phyloP scores from a whole-genome alignment of 306 rosid species.

The Oemleria cerasiformis region DNA sequence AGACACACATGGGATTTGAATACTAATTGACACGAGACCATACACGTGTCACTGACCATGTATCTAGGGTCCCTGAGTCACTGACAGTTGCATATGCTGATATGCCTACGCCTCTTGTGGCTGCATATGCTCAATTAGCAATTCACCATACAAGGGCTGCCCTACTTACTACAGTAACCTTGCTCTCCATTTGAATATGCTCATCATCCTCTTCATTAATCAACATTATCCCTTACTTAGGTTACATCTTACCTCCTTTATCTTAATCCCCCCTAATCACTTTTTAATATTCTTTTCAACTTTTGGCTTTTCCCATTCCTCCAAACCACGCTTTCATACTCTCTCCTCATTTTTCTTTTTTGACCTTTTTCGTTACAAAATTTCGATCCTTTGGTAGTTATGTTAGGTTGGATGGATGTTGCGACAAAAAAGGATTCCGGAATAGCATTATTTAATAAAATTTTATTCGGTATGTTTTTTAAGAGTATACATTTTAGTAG shows the following conservation, averaged over 20 bases:
- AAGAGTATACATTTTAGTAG: not conserved
- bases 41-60: slow-evolving; percentile 23
- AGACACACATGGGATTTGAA: slow-evolving; percentile 27
- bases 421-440: not conserved
- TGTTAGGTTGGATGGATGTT: slow-evolving; percentile 7
- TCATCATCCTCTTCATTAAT: slow-evolving; percentile 34
- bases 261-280: slow-evolving; percentile 1
- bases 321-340: slow-evolving; percentile 15
- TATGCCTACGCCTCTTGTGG: slow-evolving; percentile 1
- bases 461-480: not conserved
- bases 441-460: not conserved
- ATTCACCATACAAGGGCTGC: not conserved
- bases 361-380: not conserved
- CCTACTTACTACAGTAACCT: too few species aligned
- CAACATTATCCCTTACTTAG: slow-evolving; percentile 68
- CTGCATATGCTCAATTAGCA: not conserved
- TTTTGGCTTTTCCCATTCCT: slow-evolving; percentile 8
- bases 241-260: slow-evolving; percentile 39
- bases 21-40: not conserved
- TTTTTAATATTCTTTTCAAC: not conserved
- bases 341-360: not conserved
- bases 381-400: slow-evolving; percentile 5
- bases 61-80: slow-evolving; percentile 15
- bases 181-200: slow-evolving; percentile 28
- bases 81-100: slow-evolving; percentile 21